These are phyloP conservation scores for Globisporangium mamillatum DNA, from an alignment of 352 stramenopile species.

Conservation along the genomic window DNA sequence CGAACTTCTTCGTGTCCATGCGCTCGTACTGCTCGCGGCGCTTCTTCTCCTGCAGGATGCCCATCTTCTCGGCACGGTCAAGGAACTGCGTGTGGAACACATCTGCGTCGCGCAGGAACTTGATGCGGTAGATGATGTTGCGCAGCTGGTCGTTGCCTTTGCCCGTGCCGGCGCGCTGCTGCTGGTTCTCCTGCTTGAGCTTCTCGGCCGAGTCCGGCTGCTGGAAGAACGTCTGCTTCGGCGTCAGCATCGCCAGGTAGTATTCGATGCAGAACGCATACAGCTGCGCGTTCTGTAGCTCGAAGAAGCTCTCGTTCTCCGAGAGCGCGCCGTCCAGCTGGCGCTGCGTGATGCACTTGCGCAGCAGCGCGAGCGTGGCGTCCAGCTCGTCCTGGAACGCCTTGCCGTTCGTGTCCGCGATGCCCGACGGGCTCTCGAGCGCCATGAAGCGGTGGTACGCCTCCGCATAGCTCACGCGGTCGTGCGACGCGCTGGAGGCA, in stretches of 20 bases:
- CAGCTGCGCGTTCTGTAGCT: constrained; percentile 79
- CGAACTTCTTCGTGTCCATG: constrained; percentile 63
- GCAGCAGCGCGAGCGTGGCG: constrained; percentile 25
- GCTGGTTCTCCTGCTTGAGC: constrained; percentile 17
- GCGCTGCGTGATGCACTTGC: constrained; percentile 51
- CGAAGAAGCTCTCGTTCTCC: constrained; percentile 72
- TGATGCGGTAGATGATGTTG: constrained; percentile 63
- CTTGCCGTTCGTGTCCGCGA: constrained; percentile 37
- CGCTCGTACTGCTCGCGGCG: constrained; percentile 75
- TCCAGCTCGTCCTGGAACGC: constrained; percentile 51
- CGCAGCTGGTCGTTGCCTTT: constrained; percentile 43
- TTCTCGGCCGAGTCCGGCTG: constrained; percentile 17
- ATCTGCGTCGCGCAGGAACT: constrained; percentile 67
- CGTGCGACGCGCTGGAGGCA: constrained; percentile 11
- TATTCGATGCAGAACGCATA: constrained; percentile 82
- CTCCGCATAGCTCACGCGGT: constrained; percentile 36
- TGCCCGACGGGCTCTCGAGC: constrained; percentile 37
- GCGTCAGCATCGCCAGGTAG: constrained; percentile 72
- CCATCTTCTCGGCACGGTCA: constrained; percentile 58
- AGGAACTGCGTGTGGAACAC: constrained; percentile 78
- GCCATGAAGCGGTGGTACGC: constrained; percentile 40
- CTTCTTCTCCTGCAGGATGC: constrained; percentile 65
- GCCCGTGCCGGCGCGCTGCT: constrained; percentile 14
- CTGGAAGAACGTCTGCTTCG: constrained; percentile 78
- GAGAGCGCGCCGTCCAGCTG: constrained; percentile 65